Evolutionary conservation across 306 rosid genomes (phyloP).

Genomic region (Vigna reflexopilosa): DNA sequence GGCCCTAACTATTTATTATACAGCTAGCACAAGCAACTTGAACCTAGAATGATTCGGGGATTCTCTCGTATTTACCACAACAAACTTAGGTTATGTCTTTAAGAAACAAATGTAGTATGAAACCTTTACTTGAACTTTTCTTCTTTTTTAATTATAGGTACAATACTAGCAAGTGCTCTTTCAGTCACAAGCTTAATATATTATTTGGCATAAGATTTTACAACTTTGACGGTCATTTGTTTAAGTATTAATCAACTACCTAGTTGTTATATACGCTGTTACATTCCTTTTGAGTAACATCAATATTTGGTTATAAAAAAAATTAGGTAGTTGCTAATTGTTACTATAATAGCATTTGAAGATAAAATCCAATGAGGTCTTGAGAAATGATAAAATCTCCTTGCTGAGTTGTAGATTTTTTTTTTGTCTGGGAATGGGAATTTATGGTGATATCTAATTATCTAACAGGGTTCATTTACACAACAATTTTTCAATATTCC

Average conservation of each 20-base stretch:
- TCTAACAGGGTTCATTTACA: too few species aligned
- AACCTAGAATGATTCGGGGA: not conserved
- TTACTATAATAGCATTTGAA: not conserved
- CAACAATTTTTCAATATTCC: too few species aligned
- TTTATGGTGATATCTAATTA: too few species aligned
- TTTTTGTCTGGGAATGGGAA: too few species aligned
- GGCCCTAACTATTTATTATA: conserved; percentile 33
- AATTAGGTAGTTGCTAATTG: not conserved
- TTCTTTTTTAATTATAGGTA: not conserved
- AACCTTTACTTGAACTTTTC: not conserved
- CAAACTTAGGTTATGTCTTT: not conserved
- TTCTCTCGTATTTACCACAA: not conserved
- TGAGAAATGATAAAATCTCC: too few species aligned
- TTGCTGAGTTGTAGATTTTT: too few species aligned
- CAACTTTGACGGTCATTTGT: not conserved
- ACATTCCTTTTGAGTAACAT: too few species aligned
- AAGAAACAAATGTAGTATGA: not conserved
- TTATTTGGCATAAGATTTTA: not conserved
- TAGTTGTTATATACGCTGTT: not conserved
- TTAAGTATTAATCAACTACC: not conserved
- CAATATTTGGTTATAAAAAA: too few species aligned
- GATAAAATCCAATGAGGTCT: too few species aligned
- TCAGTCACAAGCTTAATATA: not conserved
- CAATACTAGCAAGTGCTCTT: not conserved
- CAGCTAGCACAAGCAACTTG: conserved; percentile 16